phyloP scores from a whole-genome alignment of 1,284 basidiomycete genomes.

The Malassezia caprae region DNA sequence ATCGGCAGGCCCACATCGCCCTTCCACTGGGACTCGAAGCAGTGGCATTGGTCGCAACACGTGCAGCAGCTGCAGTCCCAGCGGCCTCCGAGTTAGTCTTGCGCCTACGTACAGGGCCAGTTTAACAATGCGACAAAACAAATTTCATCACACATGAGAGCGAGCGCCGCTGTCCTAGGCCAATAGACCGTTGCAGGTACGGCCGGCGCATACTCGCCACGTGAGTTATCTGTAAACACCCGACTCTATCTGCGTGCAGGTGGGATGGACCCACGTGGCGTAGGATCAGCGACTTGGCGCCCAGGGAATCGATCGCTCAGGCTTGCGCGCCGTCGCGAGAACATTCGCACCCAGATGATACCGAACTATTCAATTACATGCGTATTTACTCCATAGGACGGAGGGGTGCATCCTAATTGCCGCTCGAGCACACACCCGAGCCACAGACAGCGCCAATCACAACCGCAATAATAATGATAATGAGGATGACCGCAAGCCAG shows the following conservation, averaged over 20 bases:
- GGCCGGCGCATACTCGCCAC: neutral
- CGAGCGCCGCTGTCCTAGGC: neutral
- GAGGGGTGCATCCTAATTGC: neutral
- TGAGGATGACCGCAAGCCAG: constrained; percentile 34
- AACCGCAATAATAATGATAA: constrained; percentile 32
- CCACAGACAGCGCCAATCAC: constrained; percentile 33
- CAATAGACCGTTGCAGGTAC: neutral
- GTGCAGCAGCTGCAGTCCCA: constrained; percentile 1
- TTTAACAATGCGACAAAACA: neutral
- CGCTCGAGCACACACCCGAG: constrained; percentile 3
- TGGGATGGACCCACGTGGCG: neutral
- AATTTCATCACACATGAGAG: neutral
- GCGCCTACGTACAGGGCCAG: neutral
- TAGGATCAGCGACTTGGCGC: no score
- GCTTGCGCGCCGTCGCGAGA: no score
- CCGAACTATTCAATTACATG: neutral
- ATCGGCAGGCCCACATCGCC: constrained; percentile 2
- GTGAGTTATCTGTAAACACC: neutral
- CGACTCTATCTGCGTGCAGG: neutral
- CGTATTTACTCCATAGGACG: neutral
- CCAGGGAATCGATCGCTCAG: no score
- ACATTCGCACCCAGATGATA: neutral
- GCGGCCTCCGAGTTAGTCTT: neutral
- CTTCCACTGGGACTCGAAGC: constrained; percentile 6
- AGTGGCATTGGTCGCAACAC: constrained; percentile 6